These are phyloP conservation scores for Cryphonectria carpinicola DNA, from an alignment of 2,329 filamentous ascomycete genomes.

Conservation along the genomic window DNA sequence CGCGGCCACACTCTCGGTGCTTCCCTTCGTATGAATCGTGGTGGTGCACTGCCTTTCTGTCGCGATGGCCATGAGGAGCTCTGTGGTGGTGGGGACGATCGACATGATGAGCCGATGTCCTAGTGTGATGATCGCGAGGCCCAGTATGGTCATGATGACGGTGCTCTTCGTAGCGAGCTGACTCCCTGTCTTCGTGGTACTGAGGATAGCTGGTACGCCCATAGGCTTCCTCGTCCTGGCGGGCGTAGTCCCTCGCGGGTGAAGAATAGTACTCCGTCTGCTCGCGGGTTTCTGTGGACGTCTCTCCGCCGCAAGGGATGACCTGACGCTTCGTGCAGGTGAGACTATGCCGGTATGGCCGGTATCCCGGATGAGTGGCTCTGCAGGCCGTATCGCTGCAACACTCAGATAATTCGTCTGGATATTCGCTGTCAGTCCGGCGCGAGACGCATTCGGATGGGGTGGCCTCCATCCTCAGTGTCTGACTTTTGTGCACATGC, in stretches of 20 bases:
- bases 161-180: neutral
- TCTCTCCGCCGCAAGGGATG: slow-evolving; percentile 8
- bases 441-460: slow-evolving; percentile 26
- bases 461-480: neutral
- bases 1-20: neutral
- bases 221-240: neutral
- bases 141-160: neutral
- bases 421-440: slow-evolving; percentile 24
- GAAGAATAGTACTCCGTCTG: slow-evolving; percentile 6
- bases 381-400: slow-evolving; percentile 31
- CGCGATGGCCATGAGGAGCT: neutral
- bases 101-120: neutral
- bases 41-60: neutral
- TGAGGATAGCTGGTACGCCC: neutral
- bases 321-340: slow-evolving; percentile 26
- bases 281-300: slow-evolving; percentile 24
- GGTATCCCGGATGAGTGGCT: slow-evolving; percentile 32
- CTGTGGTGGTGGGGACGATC: neutral
- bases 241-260: neutral
- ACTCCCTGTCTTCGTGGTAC: neutral
- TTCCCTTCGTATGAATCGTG: neutral
- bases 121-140: neutral
- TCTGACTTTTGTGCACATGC: slow-evolving; percentile 6
- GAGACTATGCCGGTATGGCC: slow-evolving; percentile 32
- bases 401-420: slow-evolving; percentile 17